These are phyloP conservation scores for Sherardia arvensis DNA, from an alignment of 257 asterid genomes.

Conservation along the genomic window DNA sequence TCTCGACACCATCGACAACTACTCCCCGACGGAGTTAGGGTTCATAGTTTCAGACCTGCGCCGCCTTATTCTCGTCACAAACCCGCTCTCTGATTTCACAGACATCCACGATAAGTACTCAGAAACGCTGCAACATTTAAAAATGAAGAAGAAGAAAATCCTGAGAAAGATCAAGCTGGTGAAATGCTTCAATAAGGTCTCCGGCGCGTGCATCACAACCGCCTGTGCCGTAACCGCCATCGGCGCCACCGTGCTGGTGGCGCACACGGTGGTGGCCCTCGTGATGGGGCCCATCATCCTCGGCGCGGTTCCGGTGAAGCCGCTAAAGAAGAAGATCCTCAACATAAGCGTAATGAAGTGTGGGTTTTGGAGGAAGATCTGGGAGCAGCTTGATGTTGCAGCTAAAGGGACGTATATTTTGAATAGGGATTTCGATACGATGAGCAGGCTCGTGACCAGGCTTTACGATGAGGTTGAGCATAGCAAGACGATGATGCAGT, in stretches of 20 bases:
- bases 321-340: constrained; percentile 26
- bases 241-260: constrained; percentile 40
- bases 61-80: constrained; percentile 18
- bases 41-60: constrained; percentile 23
- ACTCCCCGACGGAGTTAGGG: constrained; percentile 13
- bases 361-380: constrained; percentile 25
- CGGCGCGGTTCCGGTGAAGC: constrained; percentile 24
- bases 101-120: constrained; percentile 33
- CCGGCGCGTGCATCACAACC: constrained; percentile 36
- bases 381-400: constrained; percentile 67
- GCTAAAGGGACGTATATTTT: constrained; percentile 74
- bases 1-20: constrained; percentile 20
- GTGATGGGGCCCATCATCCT: constrained; percentile 41
- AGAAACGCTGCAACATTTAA: constrained; percentile 28
- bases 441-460: constrained; percentile 53
- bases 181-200: constrained; percentile 31
- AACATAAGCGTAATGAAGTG: constrained; percentile 21
- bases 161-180: constrained; percentile 37
- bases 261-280: constrained; percentile 41
- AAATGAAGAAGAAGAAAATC: constrained; percentile 21
- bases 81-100: constrained; percentile 43
- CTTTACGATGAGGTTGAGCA: constrained; percentile 69
- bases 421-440: constrained; percentile 77
- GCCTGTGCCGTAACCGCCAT: constrained; percentile 43
- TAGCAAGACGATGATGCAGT: constrained; percentile 38